Conservation (phyloP, 495 filamentous ascomycete species). For the Hypoxylon crocopeplum region DNA sequence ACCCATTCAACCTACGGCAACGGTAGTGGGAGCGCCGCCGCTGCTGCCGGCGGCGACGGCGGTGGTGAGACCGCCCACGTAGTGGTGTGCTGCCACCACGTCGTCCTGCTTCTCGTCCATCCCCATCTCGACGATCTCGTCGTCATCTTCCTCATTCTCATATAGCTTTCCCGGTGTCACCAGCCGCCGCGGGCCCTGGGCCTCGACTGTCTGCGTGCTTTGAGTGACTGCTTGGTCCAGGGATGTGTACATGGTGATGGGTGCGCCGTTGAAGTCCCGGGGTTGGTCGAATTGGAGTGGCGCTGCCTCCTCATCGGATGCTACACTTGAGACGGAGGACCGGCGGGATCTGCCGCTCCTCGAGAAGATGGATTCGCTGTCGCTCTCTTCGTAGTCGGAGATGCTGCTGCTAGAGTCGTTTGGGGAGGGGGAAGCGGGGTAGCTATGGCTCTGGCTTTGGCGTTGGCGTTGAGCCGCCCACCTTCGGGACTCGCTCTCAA, state of each 20-base stretch:
- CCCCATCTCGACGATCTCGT: constrained; percentile 41
- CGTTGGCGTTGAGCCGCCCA: constrained; percentile 36
- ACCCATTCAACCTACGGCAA: constrained; percentile 10
- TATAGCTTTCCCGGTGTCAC: constrained; percentile 43
- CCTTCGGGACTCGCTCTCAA: constrained; percentile 25
- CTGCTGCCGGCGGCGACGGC: constrained; percentile 20
- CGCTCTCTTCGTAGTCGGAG: constrained; percentile 21
- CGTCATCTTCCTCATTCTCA: constrained; percentile 46
- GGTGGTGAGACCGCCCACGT: too few relatives aligned
- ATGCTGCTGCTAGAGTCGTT: constrained; percentile 9
- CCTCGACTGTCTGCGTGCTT: constrained; percentile 22
- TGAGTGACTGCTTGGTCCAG: constrained; percentile 40
- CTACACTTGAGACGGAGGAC: constrained; percentile 39
- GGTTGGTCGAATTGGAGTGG: constrained; percentile 28
- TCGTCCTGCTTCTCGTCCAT: not conserved
- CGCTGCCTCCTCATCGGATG: constrained; percentile 30
- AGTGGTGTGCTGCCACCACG: not conserved
- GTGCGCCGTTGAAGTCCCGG: constrained; percentile 36
- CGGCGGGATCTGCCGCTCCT: constrained; percentile 22
- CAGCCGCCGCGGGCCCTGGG: constrained; percentile 29
- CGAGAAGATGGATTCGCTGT: constrained; percentile 31
- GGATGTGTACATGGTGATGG: constrained; percentile 40
- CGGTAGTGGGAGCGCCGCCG: not conserved
- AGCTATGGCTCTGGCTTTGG: constrained; percentile 25
- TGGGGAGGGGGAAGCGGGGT: constrained; percentile 25